These are phyloP conservation scores for Lenwebbia sp. DNA, from an alignment of 345 rosid species.

Conservation along the genomic window DNA sequence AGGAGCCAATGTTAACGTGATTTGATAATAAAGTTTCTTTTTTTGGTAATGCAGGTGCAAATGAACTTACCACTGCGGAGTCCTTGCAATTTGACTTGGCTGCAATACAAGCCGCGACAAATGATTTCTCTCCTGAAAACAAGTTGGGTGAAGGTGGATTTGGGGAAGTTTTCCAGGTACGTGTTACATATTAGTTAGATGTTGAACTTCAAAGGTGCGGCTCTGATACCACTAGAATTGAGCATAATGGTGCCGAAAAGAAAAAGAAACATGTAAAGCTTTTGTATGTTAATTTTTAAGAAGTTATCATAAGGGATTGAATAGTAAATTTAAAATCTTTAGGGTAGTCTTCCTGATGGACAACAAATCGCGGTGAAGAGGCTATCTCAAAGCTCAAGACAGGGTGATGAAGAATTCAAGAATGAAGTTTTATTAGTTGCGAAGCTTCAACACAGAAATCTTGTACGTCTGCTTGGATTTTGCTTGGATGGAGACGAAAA, in stretches of 20 bases:
- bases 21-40: not conserved
- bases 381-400: conserved; percentile 19
- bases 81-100: conserved; percentile 32
- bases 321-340: not conserved
- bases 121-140: conserved; percentile 35
- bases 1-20: not conserved
- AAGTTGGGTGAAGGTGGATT: conserved; percentile 72
- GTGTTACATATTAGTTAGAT: not conserved
- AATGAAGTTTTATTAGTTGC: too few relatives aligned
- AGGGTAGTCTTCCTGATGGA: conserved; percentile 31
- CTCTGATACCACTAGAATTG: not conserved
- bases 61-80: conserved; percentile 19
- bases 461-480: too few relatives aligned
- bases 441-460: too few relatives aligned
- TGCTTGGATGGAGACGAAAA: too few relatives aligned
- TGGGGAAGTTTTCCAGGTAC: conserved; percentile 58
- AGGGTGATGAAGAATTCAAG: conserved; percentile 22
- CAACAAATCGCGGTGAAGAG: conserved; percentile 39
- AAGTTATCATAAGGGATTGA: not conserved
- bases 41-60: conserved; percentile 10
- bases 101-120: conserved; percentile 31
- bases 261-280: not conserved
- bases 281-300: not conserved
- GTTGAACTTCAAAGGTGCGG: too few relatives aligned
- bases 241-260: not conserved